phyloP scores from a whole-genome alignment of 495 filamentous ascomycete genomes.

The Penicillium argentinense region DNA sequence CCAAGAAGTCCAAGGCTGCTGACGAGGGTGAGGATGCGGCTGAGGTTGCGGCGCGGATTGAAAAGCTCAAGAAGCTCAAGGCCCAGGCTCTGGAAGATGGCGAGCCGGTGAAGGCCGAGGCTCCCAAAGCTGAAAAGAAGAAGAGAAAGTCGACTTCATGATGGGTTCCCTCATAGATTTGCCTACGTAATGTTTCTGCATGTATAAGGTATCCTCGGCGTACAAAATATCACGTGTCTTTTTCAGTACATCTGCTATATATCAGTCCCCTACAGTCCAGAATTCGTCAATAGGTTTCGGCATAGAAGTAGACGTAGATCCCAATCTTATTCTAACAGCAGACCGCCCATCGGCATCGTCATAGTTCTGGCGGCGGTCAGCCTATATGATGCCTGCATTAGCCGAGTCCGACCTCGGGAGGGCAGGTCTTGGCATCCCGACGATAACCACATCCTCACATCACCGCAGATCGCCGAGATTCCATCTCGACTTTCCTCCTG shows the following conservation, averaged over 20 bases:
- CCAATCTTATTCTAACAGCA: too few relatives aligned
- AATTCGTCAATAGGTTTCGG: too few relatives aligned
- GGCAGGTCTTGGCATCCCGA: constrained; percentile 28
- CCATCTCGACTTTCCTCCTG: constrained; percentile 17
- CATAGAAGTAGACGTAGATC: too few relatives aligned
- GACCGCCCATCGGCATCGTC: too few relatives aligned
- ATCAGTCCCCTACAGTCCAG: not conserved
- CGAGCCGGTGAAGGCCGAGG: constrained; percentile 22
- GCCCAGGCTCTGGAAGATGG: constrained; percentile 46
- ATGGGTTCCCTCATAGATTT: constrained; percentile 21
- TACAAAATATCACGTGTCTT: constrained; percentile 39
- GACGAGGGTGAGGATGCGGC: constrained; percentile 50
- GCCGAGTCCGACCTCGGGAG: constrained; percentile 46
- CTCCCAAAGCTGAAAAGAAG: constrained; percentile 39
- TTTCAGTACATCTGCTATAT: constrained; percentile 8
- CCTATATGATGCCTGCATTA: constrained; percentile 32
- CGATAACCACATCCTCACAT: constrained; percentile 33
- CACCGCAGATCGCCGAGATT: constrained; percentile 31
- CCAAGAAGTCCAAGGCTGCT: constrained; percentile 43
- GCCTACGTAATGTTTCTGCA: constrained; percentile 32
- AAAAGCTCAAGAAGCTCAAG: constrained; percentile 57
- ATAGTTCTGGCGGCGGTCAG: constrained; percentile 9
- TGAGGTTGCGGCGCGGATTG: constrained; percentile 56
- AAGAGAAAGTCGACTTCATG: constrained; percentile 48
- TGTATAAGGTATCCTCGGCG: constrained; percentile 38